These are phyloP conservation scores for Vigna radiata DNA, from an alignment of 306 rosid species.

Conservation along the genomic window DNA sequence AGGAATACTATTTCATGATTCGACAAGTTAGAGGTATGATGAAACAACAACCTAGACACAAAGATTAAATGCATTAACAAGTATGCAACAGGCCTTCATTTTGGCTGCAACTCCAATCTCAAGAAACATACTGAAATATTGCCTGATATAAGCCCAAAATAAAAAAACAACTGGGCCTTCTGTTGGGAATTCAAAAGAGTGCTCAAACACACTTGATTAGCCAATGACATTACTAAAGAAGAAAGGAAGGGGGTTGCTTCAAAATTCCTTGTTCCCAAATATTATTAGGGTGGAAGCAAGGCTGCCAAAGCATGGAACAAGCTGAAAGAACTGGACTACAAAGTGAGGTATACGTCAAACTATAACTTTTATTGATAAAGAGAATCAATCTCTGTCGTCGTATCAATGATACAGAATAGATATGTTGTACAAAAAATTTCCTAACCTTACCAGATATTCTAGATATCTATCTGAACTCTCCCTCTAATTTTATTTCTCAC, in stretches of 20 bases:
- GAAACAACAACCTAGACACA: constrained; percentile 11
- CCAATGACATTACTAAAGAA: constrained; percentile 21
- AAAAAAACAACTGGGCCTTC: constrained; percentile 11
- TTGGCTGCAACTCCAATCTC: not conserved
- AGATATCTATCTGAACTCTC: not conserved
- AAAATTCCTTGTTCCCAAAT: not conserved
- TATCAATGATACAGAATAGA: not conserved
- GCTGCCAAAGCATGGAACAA: not conserved
- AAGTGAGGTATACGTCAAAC: not conserved
- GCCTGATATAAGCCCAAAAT: constrained; percentile 6
- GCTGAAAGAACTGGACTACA: not conserved
- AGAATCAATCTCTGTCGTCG: not conserved
- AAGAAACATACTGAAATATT: constrained; percentile 10
- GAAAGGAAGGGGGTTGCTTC: not conserved
- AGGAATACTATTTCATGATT: not conserved
- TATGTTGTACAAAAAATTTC: not conserved
- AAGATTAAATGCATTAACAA: constrained; percentile 22
- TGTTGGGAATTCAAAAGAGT: constrained; percentile 15
- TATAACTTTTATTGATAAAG: not conserved
- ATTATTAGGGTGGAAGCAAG: constrained; percentile 7
- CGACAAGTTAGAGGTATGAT: constrained; percentile 21
- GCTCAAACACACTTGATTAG: not conserved
- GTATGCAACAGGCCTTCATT: not conserved
- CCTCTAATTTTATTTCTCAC: constrained; percentile 1
- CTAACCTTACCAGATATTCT: not conserved